phyloP scores from a whole-genome alignment of 1,284 basidiomycete genomes.

The Vanrija pseudolonga region DNA sequence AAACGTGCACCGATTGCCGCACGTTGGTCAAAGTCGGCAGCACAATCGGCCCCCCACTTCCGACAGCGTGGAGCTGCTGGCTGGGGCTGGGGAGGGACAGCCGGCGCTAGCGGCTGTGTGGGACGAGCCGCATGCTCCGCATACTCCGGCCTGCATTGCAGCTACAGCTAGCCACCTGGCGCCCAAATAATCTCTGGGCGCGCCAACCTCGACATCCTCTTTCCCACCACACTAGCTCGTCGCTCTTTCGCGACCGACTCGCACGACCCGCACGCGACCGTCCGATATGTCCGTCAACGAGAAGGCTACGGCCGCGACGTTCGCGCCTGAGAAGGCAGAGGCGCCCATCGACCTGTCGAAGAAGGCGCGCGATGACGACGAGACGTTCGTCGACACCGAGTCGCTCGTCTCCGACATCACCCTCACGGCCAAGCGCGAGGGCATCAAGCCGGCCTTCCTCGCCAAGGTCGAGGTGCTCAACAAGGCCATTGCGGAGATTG shows the following conservation, averaged over 20 bases:
- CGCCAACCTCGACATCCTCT: neutral
- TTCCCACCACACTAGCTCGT: no score
- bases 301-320: neutral
- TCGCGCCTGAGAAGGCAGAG: neutral
- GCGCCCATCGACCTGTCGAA: no score
- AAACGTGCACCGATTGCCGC: no score
- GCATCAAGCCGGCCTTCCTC: constrained; percentile 29
- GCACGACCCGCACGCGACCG: neutral
- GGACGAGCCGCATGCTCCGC: no score
- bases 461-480: constrained; percentile 35
- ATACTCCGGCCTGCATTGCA: no score
- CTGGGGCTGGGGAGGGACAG: no score
- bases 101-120: no score
- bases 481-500: constrained; percentile 49
- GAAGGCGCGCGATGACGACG: neutral
- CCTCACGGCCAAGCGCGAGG: constrained; percentile 20
- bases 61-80: no score
- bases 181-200: neutral
- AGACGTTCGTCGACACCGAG: constrained; percentile 12
- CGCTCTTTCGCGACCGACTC: neutral
- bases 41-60: no score
- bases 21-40: no score
- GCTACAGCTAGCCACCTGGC: no score
- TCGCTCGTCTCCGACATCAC: constrained; percentile 16
- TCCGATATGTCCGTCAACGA: neutral